Conservation (phyloP, 2,329 filamentous ascomycete genomes). For the Berkeleyomyces rouxiae region DNA sequence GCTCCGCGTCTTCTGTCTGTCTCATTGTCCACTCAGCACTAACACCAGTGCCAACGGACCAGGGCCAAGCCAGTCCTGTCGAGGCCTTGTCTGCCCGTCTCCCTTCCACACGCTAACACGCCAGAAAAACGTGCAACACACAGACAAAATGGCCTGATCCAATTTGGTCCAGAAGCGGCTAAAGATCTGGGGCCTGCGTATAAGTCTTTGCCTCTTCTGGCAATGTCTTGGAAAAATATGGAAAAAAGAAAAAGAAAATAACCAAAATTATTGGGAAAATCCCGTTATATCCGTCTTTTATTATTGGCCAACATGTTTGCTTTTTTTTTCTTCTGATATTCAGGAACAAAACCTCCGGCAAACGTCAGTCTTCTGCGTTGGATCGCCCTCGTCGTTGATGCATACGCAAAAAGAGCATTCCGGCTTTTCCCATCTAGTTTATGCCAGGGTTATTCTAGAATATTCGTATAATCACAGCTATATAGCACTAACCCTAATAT, state of each 20-base stretch:
- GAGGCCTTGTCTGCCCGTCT: not conserved
- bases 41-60: not conserved
- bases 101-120: not conserved
- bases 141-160: constrained; percentile 10
- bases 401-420: not conserved
- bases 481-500: no score
- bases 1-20: not conserved
- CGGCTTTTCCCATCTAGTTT: not conserved
- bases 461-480: no score
- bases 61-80: not conserved
- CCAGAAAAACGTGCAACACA: constrained; percentile 8
- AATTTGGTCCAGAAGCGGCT: constrained; percentile 3
- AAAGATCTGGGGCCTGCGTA: not conserved
- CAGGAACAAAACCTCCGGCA: not conserved
- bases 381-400: no score
- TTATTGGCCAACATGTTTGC: not conserved
- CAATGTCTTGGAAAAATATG: not conserved
- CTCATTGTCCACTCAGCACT: not conserved
- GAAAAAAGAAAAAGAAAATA: no score
- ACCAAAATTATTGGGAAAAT: not conserved
- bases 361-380: no score
- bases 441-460: not conserved
- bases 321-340: not conserved
- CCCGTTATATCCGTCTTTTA: not conserved
- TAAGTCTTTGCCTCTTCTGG: not conserved